Evolutionary conservation across 1,139 yeast genomes (phyloP), one percentile per base, ranked within the genome.

Genomic region (Yamadazyma oceani): DNA sequence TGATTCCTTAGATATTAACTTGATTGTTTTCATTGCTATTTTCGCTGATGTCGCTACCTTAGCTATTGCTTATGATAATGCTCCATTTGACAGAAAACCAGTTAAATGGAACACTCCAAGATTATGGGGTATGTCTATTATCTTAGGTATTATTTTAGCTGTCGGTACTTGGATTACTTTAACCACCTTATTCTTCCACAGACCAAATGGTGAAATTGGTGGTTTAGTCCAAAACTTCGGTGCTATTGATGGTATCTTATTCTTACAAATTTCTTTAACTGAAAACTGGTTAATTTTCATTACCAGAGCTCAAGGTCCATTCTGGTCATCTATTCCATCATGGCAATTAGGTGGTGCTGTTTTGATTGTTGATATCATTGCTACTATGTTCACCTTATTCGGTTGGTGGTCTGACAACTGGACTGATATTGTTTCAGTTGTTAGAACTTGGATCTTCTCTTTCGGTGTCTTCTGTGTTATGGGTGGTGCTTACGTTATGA

Each of bases 401-500:
- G 96, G 97, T 59, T 89, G 96, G 96, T 84, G 94, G 89, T 86
- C 96, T 58, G 94, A 86, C 74, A 89, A 89, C 85, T 85, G 95
- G 95, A 88, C 92, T 66, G 95, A 88, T 73, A 83, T 88, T 58
- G 96, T 89, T 59, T 82, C 96, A 43, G 95, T 88, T 63, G 89
- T 83, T 64, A 85, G 95, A 76, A 78, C 85, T 71, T 89, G 94
- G 94, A 71, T 87, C 62, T 88, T 86, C 92, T 87, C 96, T 51
- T 83, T 88, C 73, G 95, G 96, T 82, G 86, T 85, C 69, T 86
- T 88, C 87, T 86, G 95, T 78, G 82, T 84, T 74, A 71, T 88
- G 77, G 96, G 96, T 70, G 96, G 96, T 81, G 89, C 90, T 65
- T 89, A 89, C 85, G 87, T 82, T 87, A 60, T 85, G 65, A 85